phyloP scores from a whole-genome alignment of 1,284 basidiomycete genomes.

The Phaffia rhodozyma region DNA sequence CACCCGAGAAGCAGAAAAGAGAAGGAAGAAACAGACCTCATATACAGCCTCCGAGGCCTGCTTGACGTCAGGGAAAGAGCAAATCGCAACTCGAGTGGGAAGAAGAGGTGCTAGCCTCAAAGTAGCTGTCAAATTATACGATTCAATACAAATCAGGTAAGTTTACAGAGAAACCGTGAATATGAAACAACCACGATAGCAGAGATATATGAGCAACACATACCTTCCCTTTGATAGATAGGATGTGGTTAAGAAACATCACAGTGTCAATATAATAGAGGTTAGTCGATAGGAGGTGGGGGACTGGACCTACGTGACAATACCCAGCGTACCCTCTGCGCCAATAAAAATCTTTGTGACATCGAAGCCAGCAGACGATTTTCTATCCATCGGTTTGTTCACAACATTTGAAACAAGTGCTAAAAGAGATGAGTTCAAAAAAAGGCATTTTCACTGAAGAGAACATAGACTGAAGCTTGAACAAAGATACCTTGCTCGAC shows the following conservation, averaged over 20 bases:
- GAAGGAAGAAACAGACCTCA: conserved; percentile 29
- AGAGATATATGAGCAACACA: too few species aligned
- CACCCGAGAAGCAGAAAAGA: neutral
- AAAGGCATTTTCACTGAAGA: neutral
- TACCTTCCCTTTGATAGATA: too few species aligned
- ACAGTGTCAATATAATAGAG: too few species aligned
- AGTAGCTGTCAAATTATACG: conserved; percentile 42
- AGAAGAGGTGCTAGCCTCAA: conserved; percentile 65
- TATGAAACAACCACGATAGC: too few species aligned
- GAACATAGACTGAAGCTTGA: neutral
- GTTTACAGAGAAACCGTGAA: too few species aligned
- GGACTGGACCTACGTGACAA: conserved; percentile 59
- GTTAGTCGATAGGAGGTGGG: too few species aligned
- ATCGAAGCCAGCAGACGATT: conserved; percentile 69
- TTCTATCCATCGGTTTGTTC: neutral
- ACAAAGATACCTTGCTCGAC: conserved; percentile 46
- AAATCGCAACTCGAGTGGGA: conserved; percentile 49
- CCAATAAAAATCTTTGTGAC: conserved; percentile 78
- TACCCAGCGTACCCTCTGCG: conserved; percentile 85
- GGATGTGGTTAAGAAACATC: too few species aligned
- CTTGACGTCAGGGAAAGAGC: conserved; percentile 41
- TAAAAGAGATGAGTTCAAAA: too few species aligned
- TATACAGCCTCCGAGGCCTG: conserved; percentile 54
- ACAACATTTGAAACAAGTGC: too few species aligned
- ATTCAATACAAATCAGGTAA: too few species aligned